A percentile compares a stretch with the other conserved stretches of the same genome.
phyloP scores from a whole-genome alignment of 805 yeast genomes.

The Teunomyces barrocoloradensis region DNA sequence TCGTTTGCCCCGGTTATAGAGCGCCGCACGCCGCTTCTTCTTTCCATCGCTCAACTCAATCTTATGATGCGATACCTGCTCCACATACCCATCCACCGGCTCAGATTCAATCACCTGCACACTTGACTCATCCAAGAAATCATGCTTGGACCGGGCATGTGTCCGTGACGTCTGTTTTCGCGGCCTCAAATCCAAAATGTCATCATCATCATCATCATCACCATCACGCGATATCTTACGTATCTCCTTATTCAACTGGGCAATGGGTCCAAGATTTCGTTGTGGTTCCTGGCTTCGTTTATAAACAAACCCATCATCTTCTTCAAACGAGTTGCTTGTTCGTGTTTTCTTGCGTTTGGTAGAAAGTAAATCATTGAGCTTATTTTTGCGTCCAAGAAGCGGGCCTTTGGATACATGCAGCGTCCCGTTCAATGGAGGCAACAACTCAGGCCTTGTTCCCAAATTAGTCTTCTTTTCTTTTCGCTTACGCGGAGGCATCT shows the following conservation, averaged over 20 bases:
- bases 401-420: slow-evolving; percentile 5
- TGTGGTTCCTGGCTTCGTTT: slow-evolving; percentile 20
- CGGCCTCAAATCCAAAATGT: slow-evolving; percentile 5
- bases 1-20: slow-evolving; percentile 64
- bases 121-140: slow-evolving; percentile 11
- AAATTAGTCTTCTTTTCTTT: not conserved
- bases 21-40: slow-evolving; percentile 46
- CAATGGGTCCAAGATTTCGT: slow-evolving; percentile 19
- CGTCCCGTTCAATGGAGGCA: not conserved
- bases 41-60: slow-evolving; percentile 19
- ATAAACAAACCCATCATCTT: slow-evolving; percentile 35
- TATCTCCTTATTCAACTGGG: slow-evolving; percentile 19
- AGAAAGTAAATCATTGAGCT: slow-evolving; percentile 13
- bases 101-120: slow-evolving; percentile 10
- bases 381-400: slow-evolving; percentile 18
- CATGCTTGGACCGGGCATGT: slow-evolving; percentile 4
- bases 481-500: slow-evolving; percentile 1
- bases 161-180: not conserved
- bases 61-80: slow-evolving; percentile 29
- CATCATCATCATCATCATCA: slow-evolving; percentile 12
- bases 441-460: not conserved
- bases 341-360: slow-evolving; percentile 2
- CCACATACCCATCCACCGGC: slow-evolving; percentile 23
- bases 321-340: slow-evolving; percentile 15
- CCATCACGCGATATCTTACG: slow-evolving; percentile 13